Evolutionary conservation across 2,329 filamentous ascomycete species (phyloP).

Genomic region (Helminthosporium solani): DNA sequence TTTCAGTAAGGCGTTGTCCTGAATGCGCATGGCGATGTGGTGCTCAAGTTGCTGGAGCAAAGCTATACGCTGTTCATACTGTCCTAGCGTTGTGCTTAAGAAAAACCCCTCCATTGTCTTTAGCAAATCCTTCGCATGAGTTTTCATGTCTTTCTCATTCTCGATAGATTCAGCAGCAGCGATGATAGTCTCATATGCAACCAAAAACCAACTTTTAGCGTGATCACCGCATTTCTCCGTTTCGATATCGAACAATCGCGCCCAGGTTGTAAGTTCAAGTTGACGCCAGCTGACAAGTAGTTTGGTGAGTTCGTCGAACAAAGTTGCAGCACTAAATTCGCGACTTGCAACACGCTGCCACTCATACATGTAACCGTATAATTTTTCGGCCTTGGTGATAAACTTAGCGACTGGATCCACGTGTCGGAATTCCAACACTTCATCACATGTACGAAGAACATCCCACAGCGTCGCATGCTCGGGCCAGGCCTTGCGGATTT

Average conservation of each 20-base stretch:
- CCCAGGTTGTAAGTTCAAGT: slow-evolving; percentile 90
- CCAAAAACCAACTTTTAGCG: slow-evolving; percentile 91
- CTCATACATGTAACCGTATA: slow-evolving; percentile 83
- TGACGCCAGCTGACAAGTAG: slow-evolving; percentile 87
- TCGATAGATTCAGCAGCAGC: slow-evolving; percentile 68
- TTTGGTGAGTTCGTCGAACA: slow-evolving; percentile 77
- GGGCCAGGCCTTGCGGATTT: slow-evolving; percentile 64
- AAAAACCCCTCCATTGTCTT: slow-evolving; percentile 79
- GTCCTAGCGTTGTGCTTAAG: slow-evolving; percentile 73
- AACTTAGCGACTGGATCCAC: slow-evolving; percentile 83
- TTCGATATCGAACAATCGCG: slow-evolving; percentile 83
- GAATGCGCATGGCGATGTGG: slow-evolving; percentile 63
- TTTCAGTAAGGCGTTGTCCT: slow-evolving; percentile 54
- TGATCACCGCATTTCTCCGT: slow-evolving; percentile 71
- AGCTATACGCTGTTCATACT: slow-evolving; percentile 71
- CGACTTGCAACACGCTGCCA: slow-evolving; percentile 94
- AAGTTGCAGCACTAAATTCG: slow-evolving; percentile 65
- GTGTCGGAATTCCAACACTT: slow-evolving; percentile 73
- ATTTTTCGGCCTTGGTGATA: slow-evolving; percentile 80
- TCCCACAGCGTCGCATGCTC: slow-evolving; percentile 80
- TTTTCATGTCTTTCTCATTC: slow-evolving; percentile 58
- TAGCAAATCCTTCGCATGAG: slow-evolving; percentile 69
- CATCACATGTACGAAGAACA: slow-evolving; percentile 71
- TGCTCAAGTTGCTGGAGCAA: slow-evolving; percentile 64
- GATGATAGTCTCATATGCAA: slow-evolving; percentile 88